phyloP scores from a whole-genome alignment of 768 basidiomycete species.

The Suillus sp. region DNA sequence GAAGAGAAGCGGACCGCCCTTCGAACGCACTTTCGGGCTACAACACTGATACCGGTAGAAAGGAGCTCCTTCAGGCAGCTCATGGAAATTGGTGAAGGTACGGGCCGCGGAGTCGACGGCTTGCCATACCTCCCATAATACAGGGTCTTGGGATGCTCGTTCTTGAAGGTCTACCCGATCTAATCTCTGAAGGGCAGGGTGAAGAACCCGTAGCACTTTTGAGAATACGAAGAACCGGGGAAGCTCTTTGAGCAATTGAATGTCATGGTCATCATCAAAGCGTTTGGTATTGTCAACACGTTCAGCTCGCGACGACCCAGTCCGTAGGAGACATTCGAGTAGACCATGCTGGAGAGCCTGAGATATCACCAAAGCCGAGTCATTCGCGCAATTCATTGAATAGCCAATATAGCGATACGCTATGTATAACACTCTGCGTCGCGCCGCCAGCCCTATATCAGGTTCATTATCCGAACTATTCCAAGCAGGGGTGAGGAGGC shows the following conservation, averaged over 20 bases:
- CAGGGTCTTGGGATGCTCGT: slow-evolving; percentile 5
- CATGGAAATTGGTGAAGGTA: slow-evolving; percentile 7
- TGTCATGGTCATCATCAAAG: slow-evolving; percentile 11
- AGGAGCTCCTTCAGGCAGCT: slow-evolving; percentile 7
- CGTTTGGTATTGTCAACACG: slow-evolving; percentile 6
- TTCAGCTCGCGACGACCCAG: slow-evolving; percentile 7
- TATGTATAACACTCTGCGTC: slow-evolving; percentile 11
- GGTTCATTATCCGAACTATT: slow-evolving; percentile 10
- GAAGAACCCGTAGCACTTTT: slow-evolving; percentile 10
- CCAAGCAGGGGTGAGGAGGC: slow-evolving; percentile 8
- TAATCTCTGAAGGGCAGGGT: slow-evolving; percentile 7
- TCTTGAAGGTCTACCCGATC: not conserved
- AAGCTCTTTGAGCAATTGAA: slow-evolving; percentile 11
- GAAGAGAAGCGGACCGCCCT: not conserved
- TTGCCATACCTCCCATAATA: slow-evolving; percentile 7
- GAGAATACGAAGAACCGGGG: slow-evolving; percentile 4
- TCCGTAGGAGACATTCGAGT: slow-evolving; percentile 9
- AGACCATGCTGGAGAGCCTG: slow-evolving; percentile 9
- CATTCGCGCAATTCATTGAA: slow-evolving; percentile 11
- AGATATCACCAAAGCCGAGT: slow-evolving; percentile 5
- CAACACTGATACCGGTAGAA: slow-evolving; percentile 8
- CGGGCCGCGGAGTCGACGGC: slow-evolving; percentile 2
- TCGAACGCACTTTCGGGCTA: slow-evolving; percentile 1
- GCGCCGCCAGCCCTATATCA: slow-evolving; percentile 8
- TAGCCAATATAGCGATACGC: slow-evolving; percentile 13